Percentiles rank a stretch among this genome's conserved stretches.
Evolutionary conservation across 2,329 filamentous ascomycete species (phyloP).

Genomic region (Didymella arachidicola): DNA sequence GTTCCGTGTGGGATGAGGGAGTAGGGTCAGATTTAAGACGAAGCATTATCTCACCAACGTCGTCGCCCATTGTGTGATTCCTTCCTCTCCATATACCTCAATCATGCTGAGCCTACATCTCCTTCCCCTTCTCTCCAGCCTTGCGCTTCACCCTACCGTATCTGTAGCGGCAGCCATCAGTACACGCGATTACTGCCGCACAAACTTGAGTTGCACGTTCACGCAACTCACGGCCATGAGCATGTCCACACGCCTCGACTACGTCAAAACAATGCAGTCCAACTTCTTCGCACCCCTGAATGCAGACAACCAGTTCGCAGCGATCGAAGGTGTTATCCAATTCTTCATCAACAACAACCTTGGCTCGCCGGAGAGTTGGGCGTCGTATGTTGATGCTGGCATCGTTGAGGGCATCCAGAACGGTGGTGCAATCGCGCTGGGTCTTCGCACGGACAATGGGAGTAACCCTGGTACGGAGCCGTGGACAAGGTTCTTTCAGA

Average conservation of each 20-base stretch:
- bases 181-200: background rate
- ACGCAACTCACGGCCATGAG: conserved; percentile 2
- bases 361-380: conserved; percentile 2
- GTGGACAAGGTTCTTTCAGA: conserved; percentile 4
- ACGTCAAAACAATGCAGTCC: conserved; percentile 7
- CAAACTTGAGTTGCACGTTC: conserved; percentile 3
- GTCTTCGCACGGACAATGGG: background rate
- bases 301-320: conserved; percentile 2
- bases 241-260: conserved; percentile 4
- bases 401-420: conserved; percentile 11
- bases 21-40: background rate
- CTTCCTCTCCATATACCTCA: background rate
- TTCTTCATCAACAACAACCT: conserved; percentile 10
- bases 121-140: background rate
- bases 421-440: background rate
- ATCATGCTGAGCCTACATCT: background rate
- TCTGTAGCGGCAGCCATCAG: background rate
- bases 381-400: conserved; percentile 1
- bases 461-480: conserved; percentile 5
- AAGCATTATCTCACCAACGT: background rate
- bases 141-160: background rate
- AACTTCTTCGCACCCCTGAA: background rate
- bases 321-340: conserved; percentile 4
- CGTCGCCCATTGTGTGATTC: background rate
- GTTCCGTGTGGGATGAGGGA: background rate